A percentile compares a stretch with the other conserved stretches of the same genome.
These are phyloP conservation scores for Paecilomyces dactylethromorphus DNA, from an alignment of 2,329 filamentous ascomycete genomes.

Conservation along the genomic window DNA sequence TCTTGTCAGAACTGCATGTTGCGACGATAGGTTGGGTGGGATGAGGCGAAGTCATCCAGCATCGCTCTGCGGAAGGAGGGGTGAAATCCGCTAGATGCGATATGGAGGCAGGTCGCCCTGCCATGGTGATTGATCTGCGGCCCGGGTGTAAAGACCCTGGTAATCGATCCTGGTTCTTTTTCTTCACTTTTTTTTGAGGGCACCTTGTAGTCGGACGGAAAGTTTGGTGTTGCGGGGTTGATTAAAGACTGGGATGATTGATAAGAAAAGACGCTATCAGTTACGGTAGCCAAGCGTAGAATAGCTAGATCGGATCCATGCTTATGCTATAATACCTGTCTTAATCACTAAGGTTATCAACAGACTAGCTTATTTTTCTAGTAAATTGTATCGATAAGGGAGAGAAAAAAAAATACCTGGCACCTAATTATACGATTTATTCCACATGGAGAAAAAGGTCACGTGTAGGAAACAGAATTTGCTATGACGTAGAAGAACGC, in stretches of 20 bases:
- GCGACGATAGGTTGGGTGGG: constrained; percentile 82
- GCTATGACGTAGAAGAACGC: no score
- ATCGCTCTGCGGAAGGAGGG: constrained; percentile 53
- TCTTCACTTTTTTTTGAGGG: constrained; percentile 5
- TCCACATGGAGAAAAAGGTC: no score
- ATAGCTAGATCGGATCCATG: neutral
- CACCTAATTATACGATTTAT: no score
- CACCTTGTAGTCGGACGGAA: neutral
- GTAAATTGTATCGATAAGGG: no score
- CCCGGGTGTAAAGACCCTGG: neutral
- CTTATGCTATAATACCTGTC: neutral
- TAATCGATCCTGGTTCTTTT: neutral
- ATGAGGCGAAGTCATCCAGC: constrained; percentile 82
- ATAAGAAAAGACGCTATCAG: neutral
- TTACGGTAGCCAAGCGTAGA: no score
- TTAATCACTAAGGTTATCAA: neutral
- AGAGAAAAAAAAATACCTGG: no score
- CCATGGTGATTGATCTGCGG: neutral
- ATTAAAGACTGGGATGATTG: neutral
- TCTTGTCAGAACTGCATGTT: constrained; percentile 79
- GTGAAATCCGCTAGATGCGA: constrained; percentile 45
- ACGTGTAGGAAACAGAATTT: no score
- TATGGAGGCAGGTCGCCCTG: constrained; percentile 15
- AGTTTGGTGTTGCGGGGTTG: neutral
- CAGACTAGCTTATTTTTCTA: no score